These are phyloP conservation scores for Fragilaria radians DNA, from an alignment of 108 stramenopile species.

Conservation along the genomic window DNA sequence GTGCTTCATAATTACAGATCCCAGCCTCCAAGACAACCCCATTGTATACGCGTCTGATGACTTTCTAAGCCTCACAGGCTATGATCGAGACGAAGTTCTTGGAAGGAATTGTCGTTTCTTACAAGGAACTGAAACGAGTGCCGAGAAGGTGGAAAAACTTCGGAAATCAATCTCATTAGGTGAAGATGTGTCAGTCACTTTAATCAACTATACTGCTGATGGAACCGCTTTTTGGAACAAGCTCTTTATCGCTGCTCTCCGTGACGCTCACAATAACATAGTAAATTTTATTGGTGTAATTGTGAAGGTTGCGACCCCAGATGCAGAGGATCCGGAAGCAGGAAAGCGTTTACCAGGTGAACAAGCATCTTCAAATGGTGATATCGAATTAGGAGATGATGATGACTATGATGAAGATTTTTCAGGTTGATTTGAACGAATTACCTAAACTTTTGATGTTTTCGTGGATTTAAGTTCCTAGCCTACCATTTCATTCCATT, in stretches of 20 bases:
- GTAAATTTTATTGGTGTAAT: slow-evolving; percentile 95
- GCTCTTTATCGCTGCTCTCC: slow-evolving; percentile 92
- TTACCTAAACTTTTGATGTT: too few species aligned
- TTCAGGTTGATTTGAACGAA: too few species aligned
- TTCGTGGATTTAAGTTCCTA: too few species aligned
- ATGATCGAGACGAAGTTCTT: slow-evolving; percentile 79
- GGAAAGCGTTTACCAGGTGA: slow-evolving; percentile 34
- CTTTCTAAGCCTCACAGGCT: slow-evolving; percentile 93
- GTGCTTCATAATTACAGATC: slow-evolving; percentile 94
- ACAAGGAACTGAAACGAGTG: slow-evolving; percentile 87
- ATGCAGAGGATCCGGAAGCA: slow-evolving; percentile 63
- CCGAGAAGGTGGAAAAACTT: slow-evolving; percentile 72
- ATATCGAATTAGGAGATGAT: neutral
- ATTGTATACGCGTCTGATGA: slow-evolving; percentile 86
- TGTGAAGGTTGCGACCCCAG: slow-evolving; percentile 66
- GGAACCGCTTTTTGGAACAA: slow-evolving; percentile 98
- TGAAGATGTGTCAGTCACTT: slow-evolving; percentile 79
- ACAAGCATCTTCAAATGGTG: neutral
- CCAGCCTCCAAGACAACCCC: slow-evolving; percentile 91
- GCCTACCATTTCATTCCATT: too few species aligned
- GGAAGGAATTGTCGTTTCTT: slow-evolving; percentile 97
- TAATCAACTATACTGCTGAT: slow-evolving; percentile 94
- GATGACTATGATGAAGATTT: slow-evolving; percentile 6
- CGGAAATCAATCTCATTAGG: slow-evolving; percentile 72
- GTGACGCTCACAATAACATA: slow-evolving; percentile 87